These are phyloP conservation scores for Trichoderma breve DNA, from an alignment of 2,329 filamentous ascomycete genomes.

Conservation along the genomic window DNA sequence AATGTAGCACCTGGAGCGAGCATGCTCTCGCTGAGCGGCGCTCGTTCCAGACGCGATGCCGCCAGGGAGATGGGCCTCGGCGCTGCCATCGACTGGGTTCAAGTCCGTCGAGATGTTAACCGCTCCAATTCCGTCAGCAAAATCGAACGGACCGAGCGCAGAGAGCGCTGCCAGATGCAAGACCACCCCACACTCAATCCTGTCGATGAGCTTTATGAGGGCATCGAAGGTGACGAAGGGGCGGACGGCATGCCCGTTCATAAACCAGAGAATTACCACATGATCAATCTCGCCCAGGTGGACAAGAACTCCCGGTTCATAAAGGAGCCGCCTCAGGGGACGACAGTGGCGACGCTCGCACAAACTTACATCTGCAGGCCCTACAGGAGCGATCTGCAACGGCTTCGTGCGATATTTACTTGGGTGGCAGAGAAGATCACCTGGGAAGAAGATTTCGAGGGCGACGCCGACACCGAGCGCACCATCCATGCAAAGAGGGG, in stretches of 20 bases:
- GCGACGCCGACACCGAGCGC: constrained; percentile 75
- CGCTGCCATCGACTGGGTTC: constrained; percentile 81
- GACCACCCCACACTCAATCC: constrained; percentile 85
- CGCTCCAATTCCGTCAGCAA: constrained; percentile 89
- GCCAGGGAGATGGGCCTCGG: constrained; percentile 70
- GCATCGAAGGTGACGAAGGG: constrained; percentile 85
- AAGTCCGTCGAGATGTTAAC: constrained; percentile 92
- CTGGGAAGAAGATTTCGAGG: constrained; percentile 94
- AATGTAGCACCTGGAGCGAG: constrained; percentile 47
- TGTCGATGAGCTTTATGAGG: constrained; percentile 82
- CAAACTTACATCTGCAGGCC: constrained; percentile 92
- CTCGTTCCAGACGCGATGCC: constrained; percentile 46
- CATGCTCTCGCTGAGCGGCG: constrained; percentile 36
- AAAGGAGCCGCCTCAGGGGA: constrained; percentile 75
- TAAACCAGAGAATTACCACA: constrained; percentile 76
- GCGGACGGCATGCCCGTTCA: constrained; percentile 79
- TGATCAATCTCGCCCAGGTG: constrained; percentile 78
- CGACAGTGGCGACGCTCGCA: constrained; percentile 77
- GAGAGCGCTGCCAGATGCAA: constrained; percentile 90
- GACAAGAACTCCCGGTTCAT: constrained; percentile 96
- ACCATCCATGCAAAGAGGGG: constrained; percentile 82
- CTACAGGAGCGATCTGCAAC: constrained; percentile 90
- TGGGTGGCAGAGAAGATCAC: constrained; percentile 94
- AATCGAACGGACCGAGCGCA: constrained; percentile 80
- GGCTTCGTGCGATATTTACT: constrained; percentile 90